Percentiles rank a stretch among this genome's conserved stretches.
These are phyloP conservation scores for Botrytis pseudocinerea DNA, from an alignment of 2,329 filamentous ascomycete genomes.

Conservation along the genomic window DNA sequence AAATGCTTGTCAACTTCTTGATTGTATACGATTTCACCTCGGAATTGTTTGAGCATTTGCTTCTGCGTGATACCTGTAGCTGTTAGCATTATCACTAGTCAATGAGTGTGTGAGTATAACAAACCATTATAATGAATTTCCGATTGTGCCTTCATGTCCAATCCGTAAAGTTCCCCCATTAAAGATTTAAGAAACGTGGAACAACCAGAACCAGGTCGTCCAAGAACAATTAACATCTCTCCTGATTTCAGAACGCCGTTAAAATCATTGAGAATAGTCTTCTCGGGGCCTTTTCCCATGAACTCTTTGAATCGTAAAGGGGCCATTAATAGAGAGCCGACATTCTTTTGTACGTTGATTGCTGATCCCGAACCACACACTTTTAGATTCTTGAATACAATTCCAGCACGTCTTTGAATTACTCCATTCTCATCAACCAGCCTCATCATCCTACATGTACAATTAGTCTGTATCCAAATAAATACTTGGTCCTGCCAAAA, in stretches of 20 bases:
- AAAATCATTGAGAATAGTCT: slow-evolving; percentile 63
- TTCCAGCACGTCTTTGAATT: slow-evolving; percentile 54
- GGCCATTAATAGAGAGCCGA: slow-evolving; percentile 57
- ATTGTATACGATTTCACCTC: slow-evolving; percentile 70
- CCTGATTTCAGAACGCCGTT: slow-evolving; percentile 64
- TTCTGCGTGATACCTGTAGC: slow-evolving; percentile 48
- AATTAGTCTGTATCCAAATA: neutral
- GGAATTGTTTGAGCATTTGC: slow-evolving; percentile 60
- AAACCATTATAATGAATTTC: slow-evolving; percentile 62
- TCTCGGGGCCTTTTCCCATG: slow-evolving; percentile 53
- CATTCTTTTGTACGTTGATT: slow-evolving; percentile 67
- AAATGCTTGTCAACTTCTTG: slow-evolving; percentile 77
- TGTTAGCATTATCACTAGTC: slow-evolving; percentile 50
- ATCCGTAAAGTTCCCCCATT: slow-evolving; percentile 57
- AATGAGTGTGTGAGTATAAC: slow-evolving; percentile 54
- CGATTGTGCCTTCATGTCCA: slow-evolving; percentile 53
- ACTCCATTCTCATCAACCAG: slow-evolving; percentile 57
- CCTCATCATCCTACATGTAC: slow-evolving; percentile 37
- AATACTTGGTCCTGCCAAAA: neutral
- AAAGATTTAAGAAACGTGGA: slow-evolving; percentile 64
- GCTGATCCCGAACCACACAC: slow-evolving; percentile 67
- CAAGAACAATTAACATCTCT: slow-evolving; percentile 69
- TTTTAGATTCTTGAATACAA: slow-evolving; percentile 64
- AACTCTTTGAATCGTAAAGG: slow-evolving; percentile 59
- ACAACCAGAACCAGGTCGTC: slow-evolving; percentile 65